phyloP scores from a whole-genome alignment of 2,329 filamentous ascomycete species.

The Cladophialophora bantiana region DNA sequence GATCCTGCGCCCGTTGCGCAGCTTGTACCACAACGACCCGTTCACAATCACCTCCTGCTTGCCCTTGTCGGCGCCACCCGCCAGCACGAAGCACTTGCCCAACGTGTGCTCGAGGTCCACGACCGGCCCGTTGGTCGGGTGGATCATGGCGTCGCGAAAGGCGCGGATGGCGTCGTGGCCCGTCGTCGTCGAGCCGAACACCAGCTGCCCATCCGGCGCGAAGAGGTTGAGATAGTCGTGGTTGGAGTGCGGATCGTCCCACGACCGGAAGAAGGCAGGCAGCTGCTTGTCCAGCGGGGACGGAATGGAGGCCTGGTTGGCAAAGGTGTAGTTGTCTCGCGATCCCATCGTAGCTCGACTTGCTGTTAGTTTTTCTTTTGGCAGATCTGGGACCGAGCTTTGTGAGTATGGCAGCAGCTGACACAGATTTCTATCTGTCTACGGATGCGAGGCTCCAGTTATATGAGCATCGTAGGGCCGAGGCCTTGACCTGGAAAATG shows the following conservation, averaged over 20 bases:
- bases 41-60: constrained; percentile 32
- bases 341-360: constrained; percentile 24
- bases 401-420: not conserved
- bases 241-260: constrained; percentile 29
- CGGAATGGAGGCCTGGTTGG: constrained; percentile 31
- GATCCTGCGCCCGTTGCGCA: constrained; percentile 31
- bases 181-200: constrained; percentile 25
- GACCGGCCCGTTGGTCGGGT: constrained; percentile 32
- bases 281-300: constrained; percentile 24
- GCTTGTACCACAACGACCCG: constrained; percentile 34
- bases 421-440: not conserved
- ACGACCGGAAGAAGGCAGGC: constrained; percentile 32
- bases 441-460: not conserved
- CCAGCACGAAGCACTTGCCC: constrained; percentile 29
- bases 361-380: not conserved
- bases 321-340: constrained; percentile 33
- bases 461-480: not conserved
- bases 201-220: constrained; percentile 26
- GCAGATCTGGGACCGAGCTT: not conserved
- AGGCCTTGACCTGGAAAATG: constrained; percentile 12
- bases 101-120: constrained; percentile 33
- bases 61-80: constrained; percentile 23
- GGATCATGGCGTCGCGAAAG: constrained; percentile 30
- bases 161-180: constrained; percentile 33
- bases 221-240: constrained; percentile 29